phyloP scores from a whole-genome alignment of 2,329 filamentous ascomycete genomes.

The Cladobotryum protrusum region DNA sequence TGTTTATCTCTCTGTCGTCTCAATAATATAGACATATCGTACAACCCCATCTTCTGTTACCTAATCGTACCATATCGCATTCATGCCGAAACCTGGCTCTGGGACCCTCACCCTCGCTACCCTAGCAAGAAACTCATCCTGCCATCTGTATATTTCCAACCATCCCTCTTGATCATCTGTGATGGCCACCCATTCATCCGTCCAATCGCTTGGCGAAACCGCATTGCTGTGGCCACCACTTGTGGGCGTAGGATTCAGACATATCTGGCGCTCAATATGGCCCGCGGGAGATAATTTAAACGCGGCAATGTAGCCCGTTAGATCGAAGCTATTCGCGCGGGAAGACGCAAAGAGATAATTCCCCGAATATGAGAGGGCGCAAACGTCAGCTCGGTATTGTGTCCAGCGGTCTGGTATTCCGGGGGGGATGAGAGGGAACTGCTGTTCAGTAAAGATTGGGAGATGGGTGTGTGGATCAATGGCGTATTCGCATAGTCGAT shows the following conservation, averaged over 20 bases:
- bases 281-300: constrained; percentile 66
- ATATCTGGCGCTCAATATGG: constrained; percentile 70
- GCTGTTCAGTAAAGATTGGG: constrained; percentile 71
- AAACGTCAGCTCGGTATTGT: constrained; percentile 83
- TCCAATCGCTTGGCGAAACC: constrained; percentile 76
- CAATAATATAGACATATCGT: too few species aligned
- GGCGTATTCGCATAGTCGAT: constrained; percentile 73
- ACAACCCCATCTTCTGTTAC: too few species aligned
- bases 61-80: constrained; percentile 85
- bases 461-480: constrained; percentile 67
- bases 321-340: constrained; percentile 66
- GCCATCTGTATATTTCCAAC: constrained; percentile 82
- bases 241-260: constrained; percentile 76
- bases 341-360: constrained; percentile 78
- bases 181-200: constrained; percentile 82
- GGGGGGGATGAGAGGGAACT: constrained; percentile 73
- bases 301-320: constrained; percentile 77
- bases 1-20: too few species aligned
- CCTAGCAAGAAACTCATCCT: constrained; percentile 70
- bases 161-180: constrained; percentile 85
- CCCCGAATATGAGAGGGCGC: constrained; percentile 61
- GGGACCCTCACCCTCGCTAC: constrained; percentile 72
- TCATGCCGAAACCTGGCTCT: constrained; percentile 92
- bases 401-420: constrained; percentile 50
- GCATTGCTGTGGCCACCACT: constrained; percentile 86